phyloP scores from a whole-genome alignment of 805 yeast species.

The Starmerella bombi region DNA sequence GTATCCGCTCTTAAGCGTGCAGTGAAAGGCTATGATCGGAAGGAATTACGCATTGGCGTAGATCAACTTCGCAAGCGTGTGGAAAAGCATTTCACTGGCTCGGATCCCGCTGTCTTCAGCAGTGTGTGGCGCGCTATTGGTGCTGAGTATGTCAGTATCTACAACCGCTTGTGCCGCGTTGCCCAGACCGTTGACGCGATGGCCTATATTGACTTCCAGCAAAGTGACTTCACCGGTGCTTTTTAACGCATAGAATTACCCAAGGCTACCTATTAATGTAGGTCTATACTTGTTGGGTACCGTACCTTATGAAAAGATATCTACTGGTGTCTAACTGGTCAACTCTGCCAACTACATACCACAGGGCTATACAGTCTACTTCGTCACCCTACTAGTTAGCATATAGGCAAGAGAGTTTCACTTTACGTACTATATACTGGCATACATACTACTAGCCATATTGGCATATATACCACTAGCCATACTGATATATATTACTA shows the following conservation, averaged over 20 bases:
- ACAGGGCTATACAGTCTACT: no score
- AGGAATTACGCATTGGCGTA: conserved; percentile 44
- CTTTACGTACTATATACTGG: no score
- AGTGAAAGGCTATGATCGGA: conserved; percentile 42
- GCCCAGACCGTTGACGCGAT: conserved; percentile 42
- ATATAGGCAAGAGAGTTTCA: no score
- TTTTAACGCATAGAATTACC: conserved; percentile 3
- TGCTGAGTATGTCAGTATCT: conserved; percentile 44
- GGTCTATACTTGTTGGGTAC: neutral
- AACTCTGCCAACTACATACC: no score
- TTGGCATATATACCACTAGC: no score
- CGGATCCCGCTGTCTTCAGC: conserved; percentile 16
- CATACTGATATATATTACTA: no score
- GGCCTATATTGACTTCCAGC: conserved; percentile 12
- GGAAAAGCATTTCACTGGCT: conserved; percentile 37
- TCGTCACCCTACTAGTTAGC: no score
- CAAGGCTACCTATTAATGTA: neutral
- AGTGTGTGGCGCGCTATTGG: conserved; percentile 57
- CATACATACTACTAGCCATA: no score
- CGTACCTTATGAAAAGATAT: no score
- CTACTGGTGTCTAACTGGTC: no score
- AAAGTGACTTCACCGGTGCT: conserved; percentile 13
- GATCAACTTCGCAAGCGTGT: conserved; percentile 44
- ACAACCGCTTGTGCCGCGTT: conserved; percentile 41
- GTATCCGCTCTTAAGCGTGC: conserved; percentile 39